phyloP scores from a whole-genome alignment of 192 early-diverging fungal genomes.

The Entomortierella chlamydospora region DNA sequence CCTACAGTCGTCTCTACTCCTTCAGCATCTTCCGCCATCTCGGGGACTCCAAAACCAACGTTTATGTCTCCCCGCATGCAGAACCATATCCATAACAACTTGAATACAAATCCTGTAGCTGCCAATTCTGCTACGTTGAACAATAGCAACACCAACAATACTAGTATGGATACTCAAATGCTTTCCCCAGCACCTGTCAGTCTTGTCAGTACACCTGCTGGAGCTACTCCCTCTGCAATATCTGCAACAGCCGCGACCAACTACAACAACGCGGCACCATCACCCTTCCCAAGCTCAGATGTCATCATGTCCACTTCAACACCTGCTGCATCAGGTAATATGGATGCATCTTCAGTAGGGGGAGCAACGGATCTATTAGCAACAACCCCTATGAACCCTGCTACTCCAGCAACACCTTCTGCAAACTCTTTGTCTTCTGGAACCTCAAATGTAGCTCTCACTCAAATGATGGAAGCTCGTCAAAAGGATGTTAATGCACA shows the following conservation, averaged over 20 bases:
- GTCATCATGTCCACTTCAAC: slow-evolving; percentile 29
- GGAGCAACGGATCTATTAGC: background rate
- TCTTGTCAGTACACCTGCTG: slow-evolving; percentile 31
- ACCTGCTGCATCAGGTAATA: slow-evolving; percentile 7
- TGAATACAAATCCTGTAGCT: background rate
- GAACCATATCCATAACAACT: slow-evolving; percentile 45
- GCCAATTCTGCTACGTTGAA: background rate
- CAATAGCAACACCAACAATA: slow-evolving; percentile 6
- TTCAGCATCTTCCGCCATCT: slow-evolving; percentile 18
- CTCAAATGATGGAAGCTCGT: slow-evolving; percentile 49
- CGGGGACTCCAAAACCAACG: slow-evolving; percentile 40
- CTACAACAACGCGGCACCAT: background rate
- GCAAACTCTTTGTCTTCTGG: background rate
- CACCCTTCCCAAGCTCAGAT: slow-evolving; percentile 28
- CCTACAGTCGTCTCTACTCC: slow-evolving; percentile 44
- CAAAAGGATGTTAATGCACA: slow-evolving; percentile 31
- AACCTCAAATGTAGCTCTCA: background rate
- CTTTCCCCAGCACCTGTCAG: slow-evolving; percentile 32
- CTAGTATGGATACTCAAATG: slow-evolving; percentile 26
- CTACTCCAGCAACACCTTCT: slow-evolving; percentile 34
- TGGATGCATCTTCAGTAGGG: slow-evolving; percentile 1
- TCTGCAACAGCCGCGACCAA: background rate
- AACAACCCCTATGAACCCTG: background rate
- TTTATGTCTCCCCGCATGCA: slow-evolving; percentile 51
- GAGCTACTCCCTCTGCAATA: background rate